phyloP scores from a whole-genome alignment of 768 basidiomycete species.

The Russula sp. region DNA sequence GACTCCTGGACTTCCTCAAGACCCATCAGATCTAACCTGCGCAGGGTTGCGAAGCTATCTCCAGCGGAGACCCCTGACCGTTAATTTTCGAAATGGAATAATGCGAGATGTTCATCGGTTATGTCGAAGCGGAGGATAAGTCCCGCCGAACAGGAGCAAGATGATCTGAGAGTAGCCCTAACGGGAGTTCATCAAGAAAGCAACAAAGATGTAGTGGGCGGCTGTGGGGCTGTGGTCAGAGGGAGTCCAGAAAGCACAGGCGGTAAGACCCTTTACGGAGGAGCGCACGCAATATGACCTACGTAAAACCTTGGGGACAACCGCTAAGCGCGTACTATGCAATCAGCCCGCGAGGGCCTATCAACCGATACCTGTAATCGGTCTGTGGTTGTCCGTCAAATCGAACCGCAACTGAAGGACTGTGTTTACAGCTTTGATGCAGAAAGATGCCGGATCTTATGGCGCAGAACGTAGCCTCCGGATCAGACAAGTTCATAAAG shows the following conservation, averaged over 20 bases:
- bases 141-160: background rate
- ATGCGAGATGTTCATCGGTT: constrained; percentile 29
- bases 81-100: constrained; percentile 12
- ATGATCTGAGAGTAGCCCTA: no score
- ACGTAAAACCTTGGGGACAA: background rate
- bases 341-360: background rate
- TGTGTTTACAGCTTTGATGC: background rate
- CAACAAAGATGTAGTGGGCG: background rate
- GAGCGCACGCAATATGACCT: background rate
- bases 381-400: background rate
- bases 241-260: background rate
- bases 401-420: background rate
- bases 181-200: no score
- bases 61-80: constrained; percentile 5
- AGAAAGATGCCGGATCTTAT: background rate
- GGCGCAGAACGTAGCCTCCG: background rate
- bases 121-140: constrained; percentile 19
- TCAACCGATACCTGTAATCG: background rate
- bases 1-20: no score
- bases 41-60: background rate
- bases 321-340: background rate
- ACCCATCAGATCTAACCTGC: no score
- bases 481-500: background rate
- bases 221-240: no score
- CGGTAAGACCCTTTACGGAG: no score